A percentile compares a stretch with the other conserved stretches of the same genome.
Evolutionary conservation across 2,329 filamentous ascomycete species (phyloP).

Genomic region (Aspergillus caelatus): DNA sequence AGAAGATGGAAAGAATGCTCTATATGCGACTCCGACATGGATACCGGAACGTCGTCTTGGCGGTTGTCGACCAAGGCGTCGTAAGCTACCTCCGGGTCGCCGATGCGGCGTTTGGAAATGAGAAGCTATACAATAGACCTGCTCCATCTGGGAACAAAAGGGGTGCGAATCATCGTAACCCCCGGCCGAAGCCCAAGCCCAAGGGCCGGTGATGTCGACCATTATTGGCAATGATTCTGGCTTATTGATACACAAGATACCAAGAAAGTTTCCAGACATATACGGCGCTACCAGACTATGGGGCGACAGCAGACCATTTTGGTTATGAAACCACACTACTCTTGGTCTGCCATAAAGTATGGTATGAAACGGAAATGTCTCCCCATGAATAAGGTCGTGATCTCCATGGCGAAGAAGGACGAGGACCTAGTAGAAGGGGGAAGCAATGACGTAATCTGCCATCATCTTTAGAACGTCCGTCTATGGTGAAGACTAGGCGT

Average conservation of each 20-base stretch:
- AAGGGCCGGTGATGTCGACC: slow-evolving; percentile 32
- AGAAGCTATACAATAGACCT: slow-evolving; percentile 65
- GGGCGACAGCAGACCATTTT: neutral
- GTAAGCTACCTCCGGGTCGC: slow-evolving; percentile 83
- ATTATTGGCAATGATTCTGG: neutral
- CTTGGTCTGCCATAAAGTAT: neutral
- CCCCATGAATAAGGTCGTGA: slow-evolving; percentile 32
- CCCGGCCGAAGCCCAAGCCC: slow-evolving; percentile 31
- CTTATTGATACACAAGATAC: neutral
- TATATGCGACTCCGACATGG: slow-evolving; percentile 84
- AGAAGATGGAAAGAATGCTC: slow-evolving; percentile 56
- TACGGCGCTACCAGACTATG: neutral
- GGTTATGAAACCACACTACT: neutral
- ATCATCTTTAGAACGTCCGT: slow-evolving; percentile 54
- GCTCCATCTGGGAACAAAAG: slow-evolving; percentile 33
- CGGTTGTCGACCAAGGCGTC: slow-evolving; percentile 85
- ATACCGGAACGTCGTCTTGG: slow-evolving; percentile 79
- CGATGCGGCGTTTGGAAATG: slow-evolving; percentile 77
- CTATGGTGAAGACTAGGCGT: slow-evolving; percentile 38
- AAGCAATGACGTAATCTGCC: slow-evolving; percentile 39
- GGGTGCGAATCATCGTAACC: slow-evolving; percentile 29
- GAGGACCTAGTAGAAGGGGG: slow-evolving; percentile 30
- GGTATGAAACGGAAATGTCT: slow-evolving; percentile 22
- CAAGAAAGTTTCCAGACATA: neutral
- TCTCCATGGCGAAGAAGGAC: slow-evolving; percentile 24